Evolutionary conservation across 1,284 basidiomycete genomes (phyloP).

Genomic region (Rhizoctonia solani): DNA sequence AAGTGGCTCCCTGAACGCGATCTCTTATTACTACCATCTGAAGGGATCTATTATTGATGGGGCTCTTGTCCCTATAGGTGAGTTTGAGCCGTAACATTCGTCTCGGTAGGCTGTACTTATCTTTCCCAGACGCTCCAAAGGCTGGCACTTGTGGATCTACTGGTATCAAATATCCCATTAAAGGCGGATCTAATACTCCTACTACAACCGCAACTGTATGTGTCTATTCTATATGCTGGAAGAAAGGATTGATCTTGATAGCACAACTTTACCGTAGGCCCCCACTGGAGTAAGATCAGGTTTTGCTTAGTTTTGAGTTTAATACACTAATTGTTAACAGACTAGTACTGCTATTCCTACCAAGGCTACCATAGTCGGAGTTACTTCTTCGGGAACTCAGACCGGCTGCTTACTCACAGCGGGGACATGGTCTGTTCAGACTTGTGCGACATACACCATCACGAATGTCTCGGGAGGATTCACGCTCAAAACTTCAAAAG

Average conservation of each 20-base stretch:
- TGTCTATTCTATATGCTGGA: no score
- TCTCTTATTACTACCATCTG: constrained; percentile 70
- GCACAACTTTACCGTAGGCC: no score
- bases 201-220: constrained; percentile 22
- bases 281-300: no score
- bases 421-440: constrained; percentile 40
- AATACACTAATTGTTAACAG: background rate
- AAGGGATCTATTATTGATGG: constrained; percentile 68
- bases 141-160: constrained; percentile 56
- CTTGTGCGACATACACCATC: constrained; percentile 31
- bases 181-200: constrained; percentile 47
- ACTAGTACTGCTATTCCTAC: constrained; percentile 13
- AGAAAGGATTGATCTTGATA: no score
- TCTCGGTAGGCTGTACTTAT: no score
- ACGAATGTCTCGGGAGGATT: constrained; percentile 36
- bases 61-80: constrained; percentile 62
- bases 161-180: constrained; percentile 69
- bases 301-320: no score
- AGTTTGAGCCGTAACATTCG: constrained; percentile 40
- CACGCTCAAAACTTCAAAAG: constrained; percentile 41
- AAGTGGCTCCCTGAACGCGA: constrained; percentile 53
- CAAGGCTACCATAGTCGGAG: constrained; percentile 30
- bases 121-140: constrained; percentile 55
- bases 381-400: constrained; percentile 27
- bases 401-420: constrained; percentile 40